A percentile compares a stretch with the other conserved stretches of the same genome.
phyloP scores from a whole-genome alignment of 164 flowering plant genomes.

The Brasenia schreberi region DNA sequence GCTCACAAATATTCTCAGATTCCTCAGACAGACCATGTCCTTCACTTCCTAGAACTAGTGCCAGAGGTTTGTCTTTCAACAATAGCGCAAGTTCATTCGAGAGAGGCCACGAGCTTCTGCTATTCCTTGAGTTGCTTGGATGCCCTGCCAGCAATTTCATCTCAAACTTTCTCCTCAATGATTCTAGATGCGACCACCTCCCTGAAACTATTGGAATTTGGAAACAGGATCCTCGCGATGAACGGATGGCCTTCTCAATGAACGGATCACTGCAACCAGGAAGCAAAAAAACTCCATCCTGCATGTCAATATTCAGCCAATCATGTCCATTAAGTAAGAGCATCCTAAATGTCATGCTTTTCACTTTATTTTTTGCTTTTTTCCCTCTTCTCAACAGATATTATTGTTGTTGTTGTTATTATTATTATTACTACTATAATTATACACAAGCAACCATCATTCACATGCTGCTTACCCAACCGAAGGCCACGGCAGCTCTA shows the following conservation, averaged over 20 bases:
- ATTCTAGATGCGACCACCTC: constrained; percentile 45
- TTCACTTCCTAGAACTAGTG: constrained; percentile 82
- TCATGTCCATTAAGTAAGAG: not conserved
- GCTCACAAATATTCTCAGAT: constrained; percentile 42
- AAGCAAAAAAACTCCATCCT: constrained; percentile 79
- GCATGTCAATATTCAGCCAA: constrained; percentile 3
- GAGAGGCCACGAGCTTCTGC: constrained; percentile 20
- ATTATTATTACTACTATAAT: too few relatives aligned
- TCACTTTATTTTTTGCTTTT: too few relatives aligned
- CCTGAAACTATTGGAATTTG: constrained; percentile 82
- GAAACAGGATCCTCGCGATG: constrained; percentile 85
- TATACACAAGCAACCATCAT: too few relatives aligned
- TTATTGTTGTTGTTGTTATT: too few relatives aligned
- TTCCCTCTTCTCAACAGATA: too few relatives aligned
- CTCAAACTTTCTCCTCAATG: constrained; percentile 25
- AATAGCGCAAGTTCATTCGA: constrained; percentile 30
- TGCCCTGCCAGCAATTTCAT: constrained; percentile 80
- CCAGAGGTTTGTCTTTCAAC: constrained; percentile 33
- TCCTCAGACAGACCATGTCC: constrained; percentile 75
- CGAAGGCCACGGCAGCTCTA: constrained; percentile 82
- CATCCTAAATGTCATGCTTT: too few relatives aligned
- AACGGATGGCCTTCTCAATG: constrained; percentile 80
- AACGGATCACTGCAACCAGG: constrained; percentile 96
- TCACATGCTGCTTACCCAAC: constrained; percentile 47
- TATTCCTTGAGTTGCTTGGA: constrained; percentile 21